Percentiles rank a stretch among this genome's conserved stretches.
Evolutionary conservation across 495 filamentous ascomycete genomes (phyloP).

Genomic region (Penicillium verhagenii): DNA sequence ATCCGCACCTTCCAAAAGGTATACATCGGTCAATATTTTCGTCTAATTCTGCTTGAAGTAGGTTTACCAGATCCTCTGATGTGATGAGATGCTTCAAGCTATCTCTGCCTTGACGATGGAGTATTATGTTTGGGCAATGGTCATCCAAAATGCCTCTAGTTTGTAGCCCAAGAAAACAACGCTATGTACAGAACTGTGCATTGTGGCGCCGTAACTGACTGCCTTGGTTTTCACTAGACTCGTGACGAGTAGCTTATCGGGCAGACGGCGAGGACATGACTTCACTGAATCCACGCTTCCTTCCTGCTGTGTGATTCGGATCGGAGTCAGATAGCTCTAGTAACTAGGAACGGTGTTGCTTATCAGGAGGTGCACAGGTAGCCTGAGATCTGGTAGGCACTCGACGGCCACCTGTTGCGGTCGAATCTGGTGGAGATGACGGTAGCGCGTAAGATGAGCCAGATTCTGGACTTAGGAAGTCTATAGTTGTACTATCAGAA

Average conservation of each 20-base stretch:
- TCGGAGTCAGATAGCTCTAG: constrained; percentile 23
- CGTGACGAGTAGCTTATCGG: constrained; percentile 14
- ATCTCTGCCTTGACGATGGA: constrained; percentile 24
- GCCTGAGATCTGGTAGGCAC: constrained; percentile 21
- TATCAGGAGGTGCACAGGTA: constrained; percentile 12
- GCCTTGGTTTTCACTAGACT: constrained; percentile 5
- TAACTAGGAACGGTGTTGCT: constrained; percentile 1
- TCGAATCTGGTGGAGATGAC: constrained; percentile 14
- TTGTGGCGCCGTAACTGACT: constrained; percentile 3
- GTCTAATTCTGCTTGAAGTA: constrained; percentile 28
- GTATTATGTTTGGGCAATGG: constrained; percentile 41
- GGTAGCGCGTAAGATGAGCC: constrained; percentile 18
- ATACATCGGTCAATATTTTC: constrained; percentile 29
- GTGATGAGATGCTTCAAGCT: constrained; percentile 19
- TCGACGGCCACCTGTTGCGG: constrained; percentile 15
- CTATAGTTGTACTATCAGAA: constrained; percentile 11
- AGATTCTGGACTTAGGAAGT: constrained; percentile 17
- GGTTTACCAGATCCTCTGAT: constrained; percentile 7
- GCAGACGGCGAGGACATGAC: constrained; percentile 17
- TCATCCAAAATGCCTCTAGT: constrained; percentile 32
- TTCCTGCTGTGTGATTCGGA: constrained; percentile 20
- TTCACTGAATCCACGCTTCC: constrained; percentile 29
- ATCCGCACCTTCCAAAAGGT: constrained; percentile 19
- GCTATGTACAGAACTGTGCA: constrained; percentile 44
- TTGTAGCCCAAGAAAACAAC: constrained; percentile 45